Conservation (phyloP, 2,329 filamentous ascomycete species). For the Lasiodiplodia sp. region DNA sequence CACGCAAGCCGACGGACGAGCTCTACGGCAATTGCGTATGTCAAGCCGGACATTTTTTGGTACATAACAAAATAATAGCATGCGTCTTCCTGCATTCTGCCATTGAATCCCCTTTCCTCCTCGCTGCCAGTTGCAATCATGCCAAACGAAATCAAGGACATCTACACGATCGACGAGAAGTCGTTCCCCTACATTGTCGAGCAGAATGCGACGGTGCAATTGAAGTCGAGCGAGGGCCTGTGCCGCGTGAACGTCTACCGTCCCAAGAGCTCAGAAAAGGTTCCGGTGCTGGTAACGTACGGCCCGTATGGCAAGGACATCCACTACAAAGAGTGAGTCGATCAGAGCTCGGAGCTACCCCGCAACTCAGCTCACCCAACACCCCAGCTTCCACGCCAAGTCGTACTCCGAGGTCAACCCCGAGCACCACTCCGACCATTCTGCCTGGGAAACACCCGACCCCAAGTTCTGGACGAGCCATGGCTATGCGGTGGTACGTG, state of each 20-base stretch:
- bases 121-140: neutral
- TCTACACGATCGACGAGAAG: slow-evolving; percentile 42
- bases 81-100: neutral
- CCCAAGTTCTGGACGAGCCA: slow-evolving; percentile 49
- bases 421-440: slow-evolving; percentile 45
- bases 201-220: slow-evolving; percentile 55
- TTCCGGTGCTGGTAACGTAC: slow-evolving; percentile 73
- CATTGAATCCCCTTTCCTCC: neutral
- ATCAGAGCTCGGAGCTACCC: neutral
- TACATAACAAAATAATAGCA: slow-evolving; percentile 17
- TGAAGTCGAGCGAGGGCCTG: slow-evolving; percentile 51
- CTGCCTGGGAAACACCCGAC: slow-evolving; percentile 55
- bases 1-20: neutral
- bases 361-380: slow-evolving; percentile 7
- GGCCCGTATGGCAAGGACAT: slow-evolving; percentile 75
- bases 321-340: slow-evolving; percentile 60
- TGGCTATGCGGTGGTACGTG: slow-evolving; percentile 49
- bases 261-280: slow-evolving; percentile 52
- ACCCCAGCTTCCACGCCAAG: slow-evolving; percentile 55
- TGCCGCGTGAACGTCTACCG: slow-evolving; percentile 61
- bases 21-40: slow-evolving; percentile 23
- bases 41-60: neutral
- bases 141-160: slow-evolving; percentile 40
- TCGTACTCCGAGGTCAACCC: slow-evolving; percentile 58
- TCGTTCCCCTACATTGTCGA: slow-evolving; percentile 58